A percentile compares a stretch with the other conserved stretches of the same genome.
phyloP scores from a whole-genome alignment of 1,284 basidiomycete species.

The Trichosporon inkin region DNA sequence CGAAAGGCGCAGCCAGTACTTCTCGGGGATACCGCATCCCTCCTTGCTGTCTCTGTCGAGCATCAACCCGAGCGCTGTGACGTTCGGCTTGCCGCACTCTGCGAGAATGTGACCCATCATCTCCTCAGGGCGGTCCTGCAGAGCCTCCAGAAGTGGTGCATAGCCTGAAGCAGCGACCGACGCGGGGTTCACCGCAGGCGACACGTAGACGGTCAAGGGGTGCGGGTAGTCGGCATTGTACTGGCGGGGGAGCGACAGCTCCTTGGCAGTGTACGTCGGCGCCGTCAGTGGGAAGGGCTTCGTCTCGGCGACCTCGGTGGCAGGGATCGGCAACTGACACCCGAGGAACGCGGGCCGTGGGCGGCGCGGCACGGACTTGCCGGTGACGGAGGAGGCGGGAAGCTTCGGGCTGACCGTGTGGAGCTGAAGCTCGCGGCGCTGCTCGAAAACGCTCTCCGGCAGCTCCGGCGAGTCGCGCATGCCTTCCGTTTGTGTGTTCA shows the following conservation, averaged over 20 bases:
- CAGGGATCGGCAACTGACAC: constrained; percentile 10
- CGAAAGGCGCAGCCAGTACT: constrained; percentile 24
- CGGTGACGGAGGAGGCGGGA: no score
- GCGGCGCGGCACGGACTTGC: neutral
- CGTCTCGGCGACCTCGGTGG: constrained; percentile 22
- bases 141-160: constrained; percentile 21
- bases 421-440: neutral
- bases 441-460: neutral
- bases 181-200: constrained; percentile 38
- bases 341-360: constrained; percentile 13
- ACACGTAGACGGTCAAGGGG: constrained; percentile 43
- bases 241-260: constrained; percentile 27
- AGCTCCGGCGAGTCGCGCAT: neutral
- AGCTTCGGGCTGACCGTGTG: no score
- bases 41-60: constrained; percentile 28
- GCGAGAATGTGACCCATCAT: constrained; percentile 37
- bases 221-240: constrained; percentile 46
- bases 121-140: constrained; percentile 22
- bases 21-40: constrained; percentile 45
- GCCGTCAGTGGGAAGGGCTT: constrained; percentile 30
- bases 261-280: constrained; percentile 27
- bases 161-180: constrained; percentile 31
- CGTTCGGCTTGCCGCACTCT: constrained; percentile 24
- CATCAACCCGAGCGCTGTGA: constrained; percentile 28
- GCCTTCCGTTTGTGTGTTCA: neutral